Evolutionary conservation across 2,329 filamentous ascomycete genomes (phyloP).

Genomic region (Didymella exigua): DNA sequence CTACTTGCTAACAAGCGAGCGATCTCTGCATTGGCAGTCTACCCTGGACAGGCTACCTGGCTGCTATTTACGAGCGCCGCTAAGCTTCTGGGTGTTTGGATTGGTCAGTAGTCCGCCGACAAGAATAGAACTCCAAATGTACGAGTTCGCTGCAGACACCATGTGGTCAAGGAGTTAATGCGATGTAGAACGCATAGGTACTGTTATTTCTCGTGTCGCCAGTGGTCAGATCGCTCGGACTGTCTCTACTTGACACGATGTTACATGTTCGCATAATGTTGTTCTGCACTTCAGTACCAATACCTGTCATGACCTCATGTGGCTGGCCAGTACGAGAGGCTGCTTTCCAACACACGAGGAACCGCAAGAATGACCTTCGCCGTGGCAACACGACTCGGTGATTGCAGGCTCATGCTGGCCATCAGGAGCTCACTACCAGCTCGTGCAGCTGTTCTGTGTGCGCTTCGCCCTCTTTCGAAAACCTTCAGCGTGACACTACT

Average conservation of each 20-base stretch:
- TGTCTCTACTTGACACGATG: not conserved
- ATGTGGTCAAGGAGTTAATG: not conserved
- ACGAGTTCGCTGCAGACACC: not conserved
- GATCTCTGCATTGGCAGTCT: not conserved
- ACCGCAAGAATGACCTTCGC: not conserved
- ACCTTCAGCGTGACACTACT: not conserved
- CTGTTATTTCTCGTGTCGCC: slow-evolving; percentile 5
- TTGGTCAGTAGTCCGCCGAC: slow-evolving; percentile 6
- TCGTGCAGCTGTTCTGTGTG: not conserved
- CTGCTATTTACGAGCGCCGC: not conserved
- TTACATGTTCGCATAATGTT: not conserved
- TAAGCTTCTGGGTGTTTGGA: slow-evolving; percentile 7
- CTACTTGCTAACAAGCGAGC: not conserved
- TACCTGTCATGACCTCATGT: not conserved
- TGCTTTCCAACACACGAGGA: not conserved
- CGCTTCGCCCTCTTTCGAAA: not conserved
- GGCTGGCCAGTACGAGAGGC: not conserved
- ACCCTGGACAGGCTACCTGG: not conserved
- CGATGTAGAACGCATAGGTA: not conserved
- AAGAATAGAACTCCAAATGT: slow-evolving; percentile 11
- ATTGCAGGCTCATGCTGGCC: not conserved
- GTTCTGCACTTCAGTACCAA: not conserved
- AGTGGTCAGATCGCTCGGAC: not conserved
- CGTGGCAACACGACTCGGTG: not conserved
- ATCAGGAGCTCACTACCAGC: not conserved